A percentile compares a stretch with the other conserved stretches of the same genome.
phyloP scores from a whole-genome alignment of 1,284 basidiomycete genomes.

The Puccinia brachypodii region DNA sequence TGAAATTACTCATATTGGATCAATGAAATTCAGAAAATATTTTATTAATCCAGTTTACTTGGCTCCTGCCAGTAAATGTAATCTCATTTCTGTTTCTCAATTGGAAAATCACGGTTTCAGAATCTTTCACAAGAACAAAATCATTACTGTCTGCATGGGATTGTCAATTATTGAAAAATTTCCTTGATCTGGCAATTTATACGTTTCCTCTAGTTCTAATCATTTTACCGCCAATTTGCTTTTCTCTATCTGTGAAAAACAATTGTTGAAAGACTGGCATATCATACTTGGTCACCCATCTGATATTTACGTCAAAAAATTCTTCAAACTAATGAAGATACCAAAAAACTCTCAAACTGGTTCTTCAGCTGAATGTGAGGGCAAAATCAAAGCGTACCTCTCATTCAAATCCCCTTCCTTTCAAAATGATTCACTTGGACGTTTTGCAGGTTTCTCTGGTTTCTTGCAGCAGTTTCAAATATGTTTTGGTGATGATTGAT shows the following conservation, averaged over 20 bases:
- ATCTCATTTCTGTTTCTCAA: too few species aligned
- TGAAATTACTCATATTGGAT: neutral
- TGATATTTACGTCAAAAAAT: neutral
- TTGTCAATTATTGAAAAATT: neutral
- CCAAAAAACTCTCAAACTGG: neutral
- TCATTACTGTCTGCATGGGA: neutral
- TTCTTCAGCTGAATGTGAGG: neutral
- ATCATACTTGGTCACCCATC: neutral
- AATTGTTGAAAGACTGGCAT: neutral
- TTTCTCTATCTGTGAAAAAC: neutral
- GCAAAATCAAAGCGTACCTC: neutral
- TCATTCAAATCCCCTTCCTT: neutral
- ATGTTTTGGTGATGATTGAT: neutral
- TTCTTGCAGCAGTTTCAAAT: neutral
- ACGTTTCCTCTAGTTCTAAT: neutral
- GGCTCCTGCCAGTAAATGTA: neutral
- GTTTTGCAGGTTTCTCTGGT: neutral
- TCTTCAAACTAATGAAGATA: neutral
- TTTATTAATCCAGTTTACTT: neutral
- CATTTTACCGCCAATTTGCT: neutral
- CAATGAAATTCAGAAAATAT: neutral
- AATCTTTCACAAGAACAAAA: neutral
- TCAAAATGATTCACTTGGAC: neutral
- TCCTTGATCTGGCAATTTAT: neutral
- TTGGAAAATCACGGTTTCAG: neutral